Conservation (phyloP, 2,329 filamentous ascomycete species). For the Plectosphaerella cucumerina region DNA sequence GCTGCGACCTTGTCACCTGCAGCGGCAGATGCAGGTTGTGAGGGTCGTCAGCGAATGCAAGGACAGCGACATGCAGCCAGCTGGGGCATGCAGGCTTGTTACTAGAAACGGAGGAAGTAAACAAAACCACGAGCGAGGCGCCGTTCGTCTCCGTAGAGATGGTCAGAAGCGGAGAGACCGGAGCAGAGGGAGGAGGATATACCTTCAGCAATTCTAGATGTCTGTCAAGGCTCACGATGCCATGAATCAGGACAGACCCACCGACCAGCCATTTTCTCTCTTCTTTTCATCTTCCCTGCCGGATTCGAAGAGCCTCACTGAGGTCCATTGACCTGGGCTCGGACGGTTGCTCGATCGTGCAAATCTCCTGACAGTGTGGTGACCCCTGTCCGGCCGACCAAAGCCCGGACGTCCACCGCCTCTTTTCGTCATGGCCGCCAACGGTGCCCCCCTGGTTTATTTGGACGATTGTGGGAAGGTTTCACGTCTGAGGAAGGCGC, state of each 20-base stretch:
- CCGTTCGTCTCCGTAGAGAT: no score
- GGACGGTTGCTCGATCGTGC: neutral
- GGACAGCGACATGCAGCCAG: neutral
- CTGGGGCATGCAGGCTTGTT: neutral
- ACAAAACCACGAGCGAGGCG: neutral
- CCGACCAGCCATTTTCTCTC: no score
- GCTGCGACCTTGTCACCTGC: neutral
- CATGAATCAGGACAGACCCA: no score
- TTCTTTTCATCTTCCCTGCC: no score
- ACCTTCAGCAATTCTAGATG: no score
- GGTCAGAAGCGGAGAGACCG: no score
- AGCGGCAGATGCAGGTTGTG: slow-evolving; percentile 1
- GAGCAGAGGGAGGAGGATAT: no score
- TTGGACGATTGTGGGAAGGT: neutral
- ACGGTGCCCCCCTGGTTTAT: neutral
- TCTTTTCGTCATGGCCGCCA: neutral
- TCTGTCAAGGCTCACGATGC: no score
- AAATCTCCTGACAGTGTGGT: neutral
- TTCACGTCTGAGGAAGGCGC: neutral
- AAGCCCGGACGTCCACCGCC: neutral
- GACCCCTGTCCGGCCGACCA: neutral
- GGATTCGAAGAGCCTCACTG: no score
- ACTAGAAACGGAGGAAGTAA: slow-evolving; percentile 2
- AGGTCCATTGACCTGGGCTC: neutral
- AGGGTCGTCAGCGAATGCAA: neutral